A percentile compares a stretch with the other conserved stretches of the same genome.
phyloP scores from a whole-genome alignment of 176 grass and related monocot species.

The Dactylis glomerata region DNA sequence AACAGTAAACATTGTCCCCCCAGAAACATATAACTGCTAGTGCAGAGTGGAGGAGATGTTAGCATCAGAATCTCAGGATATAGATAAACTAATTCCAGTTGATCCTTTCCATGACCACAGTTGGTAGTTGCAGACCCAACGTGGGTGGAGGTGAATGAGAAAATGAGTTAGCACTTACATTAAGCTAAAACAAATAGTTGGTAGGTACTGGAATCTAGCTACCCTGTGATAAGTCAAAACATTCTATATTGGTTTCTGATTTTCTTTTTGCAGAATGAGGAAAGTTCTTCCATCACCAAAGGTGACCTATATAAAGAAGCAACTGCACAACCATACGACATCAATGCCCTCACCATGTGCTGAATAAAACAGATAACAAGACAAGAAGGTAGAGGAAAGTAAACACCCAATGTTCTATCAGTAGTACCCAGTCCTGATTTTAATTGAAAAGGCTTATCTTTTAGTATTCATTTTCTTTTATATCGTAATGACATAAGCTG shows the following conservation, averaged over 20 bases:
- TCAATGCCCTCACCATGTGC: constrained; percentile 22
- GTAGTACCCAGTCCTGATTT: constrained; percentile 10
- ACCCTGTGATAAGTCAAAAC: constrained; percentile 30
- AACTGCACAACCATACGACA: not conserved
- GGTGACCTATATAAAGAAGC: not conserved
- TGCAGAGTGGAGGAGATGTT: not conserved
- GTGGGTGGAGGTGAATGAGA: not conserved
- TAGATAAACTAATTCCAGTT: constrained; percentile 10
- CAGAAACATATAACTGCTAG: not conserved
- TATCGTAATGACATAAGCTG: not conserved
- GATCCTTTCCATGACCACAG: not conserved
- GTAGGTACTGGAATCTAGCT: constrained; percentile 1
- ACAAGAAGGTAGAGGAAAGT: not conserved
- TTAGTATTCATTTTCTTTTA: not conserved
- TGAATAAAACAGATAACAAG: constrained; percentile 1
- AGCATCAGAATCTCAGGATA: not conserved
- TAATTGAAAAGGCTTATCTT: constrained; percentile 4
- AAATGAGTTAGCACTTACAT: not conserved
- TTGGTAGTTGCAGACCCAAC: not conserved
- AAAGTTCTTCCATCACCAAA: constrained; percentile 1
- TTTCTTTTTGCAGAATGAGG: not conserved
- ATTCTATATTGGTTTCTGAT: not conserved
- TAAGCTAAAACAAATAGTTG: constrained; percentile 12
- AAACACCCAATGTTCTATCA: not conserved
- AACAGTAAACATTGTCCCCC: not conserved